phyloP scores from a whole-genome alignment of 768 basidiomycete genomes.

The Boletus vermiculosoides region DNA sequence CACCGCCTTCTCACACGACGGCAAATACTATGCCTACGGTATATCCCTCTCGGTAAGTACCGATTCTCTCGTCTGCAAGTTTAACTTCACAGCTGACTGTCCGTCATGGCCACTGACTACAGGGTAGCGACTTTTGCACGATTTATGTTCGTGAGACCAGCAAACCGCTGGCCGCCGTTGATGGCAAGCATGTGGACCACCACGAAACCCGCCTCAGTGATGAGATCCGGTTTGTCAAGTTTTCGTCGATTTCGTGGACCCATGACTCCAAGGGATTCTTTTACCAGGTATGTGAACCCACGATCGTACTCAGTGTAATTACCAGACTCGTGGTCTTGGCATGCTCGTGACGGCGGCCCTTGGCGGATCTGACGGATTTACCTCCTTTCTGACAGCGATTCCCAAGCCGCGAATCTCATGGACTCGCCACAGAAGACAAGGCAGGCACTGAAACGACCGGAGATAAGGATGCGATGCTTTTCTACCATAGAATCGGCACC shows the following conservation, averaged over 20 bases:
- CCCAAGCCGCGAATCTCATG: conserved; percentile 50
- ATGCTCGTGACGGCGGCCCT: not conserved
- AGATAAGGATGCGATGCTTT: conserved; percentile 70
- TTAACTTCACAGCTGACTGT: conserved; percentile 2
- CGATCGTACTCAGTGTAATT: not conserved
- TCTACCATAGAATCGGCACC: conserved; percentile 74
- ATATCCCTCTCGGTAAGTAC: conserved; percentile 63
- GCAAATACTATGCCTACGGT: conserved; percentile 76
- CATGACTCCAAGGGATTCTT: conserved; percentile 82
- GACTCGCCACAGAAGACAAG: conserved; percentile 45
- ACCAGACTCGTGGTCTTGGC: not conserved
- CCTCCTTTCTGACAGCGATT: conserved; percentile 43
- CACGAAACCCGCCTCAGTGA: conserved; percentile 58
- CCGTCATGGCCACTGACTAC: not conserved
- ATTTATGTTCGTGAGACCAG: conserved; percentile 65
- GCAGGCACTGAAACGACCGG: conserved; percentile 57
- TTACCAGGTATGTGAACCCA: conserved; percentile 53
- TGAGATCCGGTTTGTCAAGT: conserved; percentile 74
- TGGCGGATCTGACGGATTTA: conserved; percentile 2
- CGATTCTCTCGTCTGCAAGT: not conserved
- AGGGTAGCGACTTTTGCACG: conserved; percentile 76
- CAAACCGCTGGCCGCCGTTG: conserved; percentile 48
- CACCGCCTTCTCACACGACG: conserved; percentile 62
- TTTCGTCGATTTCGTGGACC: conserved; percentile 70
- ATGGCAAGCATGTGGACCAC: conserved; percentile 39